phyloP scores from a whole-genome alignment of 306 rosid genomes.

The Delonix regia region DNA sequence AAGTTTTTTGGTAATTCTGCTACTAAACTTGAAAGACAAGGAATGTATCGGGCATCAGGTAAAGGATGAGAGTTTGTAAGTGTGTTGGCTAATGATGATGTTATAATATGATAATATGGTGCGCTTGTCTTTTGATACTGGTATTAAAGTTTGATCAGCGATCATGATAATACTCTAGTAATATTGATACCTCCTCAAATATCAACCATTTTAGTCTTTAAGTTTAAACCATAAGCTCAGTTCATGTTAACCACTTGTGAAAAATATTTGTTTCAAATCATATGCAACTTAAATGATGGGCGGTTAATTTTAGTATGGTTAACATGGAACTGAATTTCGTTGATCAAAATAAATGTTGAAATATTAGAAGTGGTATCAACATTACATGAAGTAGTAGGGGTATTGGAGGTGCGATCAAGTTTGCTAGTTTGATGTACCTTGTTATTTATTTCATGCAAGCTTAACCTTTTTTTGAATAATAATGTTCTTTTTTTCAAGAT shows the following conservation, averaged over 20 bases:
- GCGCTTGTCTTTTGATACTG: background rate
- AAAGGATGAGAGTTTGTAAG: conserved; percentile 30
- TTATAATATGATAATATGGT: no score
- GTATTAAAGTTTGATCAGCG: conserved; percentile 25
- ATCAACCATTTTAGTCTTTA: background rate
- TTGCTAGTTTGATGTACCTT: background rate
- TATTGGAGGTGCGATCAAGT: background rate
- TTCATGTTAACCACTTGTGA: background rate
- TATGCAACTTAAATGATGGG: background rate
- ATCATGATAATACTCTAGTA: background rate
- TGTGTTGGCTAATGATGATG: no score
- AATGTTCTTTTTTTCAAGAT: background rate
- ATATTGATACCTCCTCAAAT: background rate
- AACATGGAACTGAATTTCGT: background rate
- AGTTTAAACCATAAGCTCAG: background rate
- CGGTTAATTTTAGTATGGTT: background rate
- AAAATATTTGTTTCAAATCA: background rate
- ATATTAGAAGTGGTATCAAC: background rate
- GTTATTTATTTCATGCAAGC: background rate
- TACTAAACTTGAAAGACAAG: conserved; percentile 82
- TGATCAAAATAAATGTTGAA: background rate
- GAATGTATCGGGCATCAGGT: conserved; percentile 95
- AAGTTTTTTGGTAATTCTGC: conserved; percentile 68
- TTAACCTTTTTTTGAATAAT: conserved; percentile 21
- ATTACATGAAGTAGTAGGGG: background rate